Percentiles rank a stretch among this genome's conserved stretches.
Conservation (phyloP, 768 basidiomycete genomes). For the Lenzites betulinus region DNA sequence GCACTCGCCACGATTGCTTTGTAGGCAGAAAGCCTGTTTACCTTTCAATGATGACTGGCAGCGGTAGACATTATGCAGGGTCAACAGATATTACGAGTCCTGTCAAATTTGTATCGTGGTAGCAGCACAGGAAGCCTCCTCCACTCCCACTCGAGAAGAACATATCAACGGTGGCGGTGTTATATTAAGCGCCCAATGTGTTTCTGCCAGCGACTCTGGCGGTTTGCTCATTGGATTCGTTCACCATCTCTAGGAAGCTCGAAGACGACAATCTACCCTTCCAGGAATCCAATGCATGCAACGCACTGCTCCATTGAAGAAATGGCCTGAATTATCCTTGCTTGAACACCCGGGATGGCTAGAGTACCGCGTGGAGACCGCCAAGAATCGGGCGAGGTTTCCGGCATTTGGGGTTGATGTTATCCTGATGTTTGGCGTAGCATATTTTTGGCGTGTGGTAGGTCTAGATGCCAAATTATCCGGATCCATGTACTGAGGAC, state of each 20-base stretch:
- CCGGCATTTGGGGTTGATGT: not conserved
- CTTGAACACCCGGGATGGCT: conserved; percentile 46
- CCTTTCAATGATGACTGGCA: no score
- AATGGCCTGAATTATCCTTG: conserved; percentile 56
- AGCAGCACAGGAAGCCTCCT: no score
- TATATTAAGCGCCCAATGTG: not conserved
- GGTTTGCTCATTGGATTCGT: not conserved
- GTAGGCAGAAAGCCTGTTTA: no score
- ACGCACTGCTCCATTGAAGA: conserved; percentile 38
- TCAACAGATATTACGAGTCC: no score
- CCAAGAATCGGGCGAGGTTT: not conserved
- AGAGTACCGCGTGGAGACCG: conserved; percentile 65
- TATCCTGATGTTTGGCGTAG: not conserved
- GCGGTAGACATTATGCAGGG: no score
- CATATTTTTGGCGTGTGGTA: conserved; percentile 5
- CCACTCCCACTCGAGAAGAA: no score
- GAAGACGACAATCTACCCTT: no score
- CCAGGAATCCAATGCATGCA: conserved; percentile 33
- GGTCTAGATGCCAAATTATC: no score
- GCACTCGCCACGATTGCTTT: no score
- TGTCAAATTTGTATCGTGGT: no score
- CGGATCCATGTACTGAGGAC: not conserved
- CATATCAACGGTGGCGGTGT: not conserved
- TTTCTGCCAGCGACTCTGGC: no score
- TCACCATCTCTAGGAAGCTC: not conserved